A percentile compares a stretch with the other conserved stretches of the same genome.
Conservation (phyloP, 495 filamentous ascomycete species). For the Xylaria flabelliformis region DNA sequence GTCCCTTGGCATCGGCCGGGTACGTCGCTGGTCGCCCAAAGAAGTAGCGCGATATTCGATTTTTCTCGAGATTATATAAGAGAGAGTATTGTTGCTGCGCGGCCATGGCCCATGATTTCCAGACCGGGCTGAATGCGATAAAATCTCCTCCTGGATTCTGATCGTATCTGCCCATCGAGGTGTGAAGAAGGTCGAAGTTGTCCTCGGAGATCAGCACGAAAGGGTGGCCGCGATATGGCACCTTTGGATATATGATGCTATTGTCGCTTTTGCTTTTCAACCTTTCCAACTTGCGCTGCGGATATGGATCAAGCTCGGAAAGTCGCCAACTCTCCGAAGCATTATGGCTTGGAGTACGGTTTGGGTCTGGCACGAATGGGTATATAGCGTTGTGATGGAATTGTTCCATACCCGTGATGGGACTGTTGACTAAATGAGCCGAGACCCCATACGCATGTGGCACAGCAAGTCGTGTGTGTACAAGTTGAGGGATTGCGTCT, state of each 20-base stretch:
- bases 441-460: constrained; percentile 56
- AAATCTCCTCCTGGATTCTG: constrained; percentile 35
- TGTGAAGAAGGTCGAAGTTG: constrained; percentile 48
- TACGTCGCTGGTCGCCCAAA: constrained; percentile 44
- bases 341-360: constrained; percentile 28
- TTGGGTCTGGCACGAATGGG: constrained; percentile 54
- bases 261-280: constrained; percentile 30
- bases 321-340: constrained; percentile 36
- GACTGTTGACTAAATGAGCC: constrained; percentile 60
- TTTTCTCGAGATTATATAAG: constrained; percentile 58
- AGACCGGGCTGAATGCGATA: constrained; percentile 42
- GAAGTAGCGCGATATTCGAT: constrained; percentile 55
- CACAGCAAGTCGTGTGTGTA: constrained; percentile 58
- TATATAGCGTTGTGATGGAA: constrained; percentile 54
- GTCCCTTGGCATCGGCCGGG: constrained; percentile 29
- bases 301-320: constrained; percentile 35
- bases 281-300: constrained; percentile 28
- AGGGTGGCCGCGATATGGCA: constrained; percentile 49
- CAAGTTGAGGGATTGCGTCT: constrained; percentile 58
- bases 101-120: constrained; percentile 57
- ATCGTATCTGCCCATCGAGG: constrained; percentile 48
- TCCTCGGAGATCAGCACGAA: constrained; percentile 53
- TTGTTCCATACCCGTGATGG: constrained; percentile 54
- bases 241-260: constrained; percentile 34
- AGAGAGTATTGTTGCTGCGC: constrained; percentile 65